These are phyloP conservation scores for Aspergillus hiratsukae DNA, from an alignment of 2,329 filamentous ascomycete species.

Conservation along the genomic window DNA sequence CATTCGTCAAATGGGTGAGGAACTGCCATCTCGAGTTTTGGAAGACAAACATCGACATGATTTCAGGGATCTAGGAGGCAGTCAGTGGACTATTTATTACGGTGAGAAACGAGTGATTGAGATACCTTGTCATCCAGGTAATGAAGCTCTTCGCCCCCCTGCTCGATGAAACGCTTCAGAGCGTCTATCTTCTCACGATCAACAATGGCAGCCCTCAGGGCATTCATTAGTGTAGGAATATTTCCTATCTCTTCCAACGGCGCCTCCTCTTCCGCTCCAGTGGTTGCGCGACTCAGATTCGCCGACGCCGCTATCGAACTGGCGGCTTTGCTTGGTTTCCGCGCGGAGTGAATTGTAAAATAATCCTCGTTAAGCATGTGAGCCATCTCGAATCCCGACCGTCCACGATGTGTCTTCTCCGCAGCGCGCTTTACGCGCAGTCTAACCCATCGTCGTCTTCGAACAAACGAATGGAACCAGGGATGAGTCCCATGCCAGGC, in stretches of 20 bases:
- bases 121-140: conserved; percentile 62
- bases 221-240: conserved; percentile 63
- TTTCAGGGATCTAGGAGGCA: conserved; percentile 64
- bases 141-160: conserved; percentile 69
- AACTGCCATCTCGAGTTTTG: conserved; percentile 79
- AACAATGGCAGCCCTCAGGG: conserved; percentile 66
- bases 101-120: neutral
- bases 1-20: conserved; percentile 63
- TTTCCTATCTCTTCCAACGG: conserved; percentile 55
- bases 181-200: conserved; percentile 89
- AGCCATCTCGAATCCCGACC: conserved; percentile 42
- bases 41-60: conserved; percentile 84
- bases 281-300: conserved; percentile 34
- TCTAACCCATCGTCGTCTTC: conserved; percentile 80
- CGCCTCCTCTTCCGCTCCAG: conserved; percentile 43
- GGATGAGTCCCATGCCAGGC: conserved; percentile 83
- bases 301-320: conserved; percentile 35
- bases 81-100: neutral
- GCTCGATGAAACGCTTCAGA: conserved; percentile 73
- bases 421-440: conserved; percentile 64
- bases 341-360: conserved; percentile 63
- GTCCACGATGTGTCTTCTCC: conserved; percentile 15
- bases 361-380: conserved; percentile 73
- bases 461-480: conserved; percentile 95
- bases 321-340: conserved; percentile 43